Evolutionary conservation across 129 eudicot genomes (phyloP).

Genomic region (Arctium minus): DNA sequence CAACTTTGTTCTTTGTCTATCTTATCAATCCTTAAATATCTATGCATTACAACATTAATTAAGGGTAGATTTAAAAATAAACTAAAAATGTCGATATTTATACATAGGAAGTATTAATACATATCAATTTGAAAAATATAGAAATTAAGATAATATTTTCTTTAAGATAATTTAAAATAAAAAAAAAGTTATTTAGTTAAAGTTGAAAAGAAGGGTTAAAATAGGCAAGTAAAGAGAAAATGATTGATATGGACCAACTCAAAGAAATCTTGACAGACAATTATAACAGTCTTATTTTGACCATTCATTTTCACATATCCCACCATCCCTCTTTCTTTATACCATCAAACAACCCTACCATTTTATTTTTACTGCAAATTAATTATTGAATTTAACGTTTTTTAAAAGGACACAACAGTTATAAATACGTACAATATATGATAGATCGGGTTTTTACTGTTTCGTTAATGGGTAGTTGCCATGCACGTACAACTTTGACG

Average conservation of each 20-base stretch:
- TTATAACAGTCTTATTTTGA: conserved; percentile 18
- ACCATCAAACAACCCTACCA: neutral
- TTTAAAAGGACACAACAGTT: neutral
- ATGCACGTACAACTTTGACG: neutral
- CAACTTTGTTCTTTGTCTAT: too few relatives aligned
- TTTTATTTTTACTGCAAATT: neutral
- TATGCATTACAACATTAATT: too few relatives aligned
- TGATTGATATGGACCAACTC: conserved; percentile 23
- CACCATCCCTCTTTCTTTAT: conserved; percentile 2
- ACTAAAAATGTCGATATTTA: too few relatives aligned
- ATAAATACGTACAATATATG: neutral
- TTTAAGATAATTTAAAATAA: neutral
- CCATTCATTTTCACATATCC: conserved; percentile 8
- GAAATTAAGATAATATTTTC: neutral
- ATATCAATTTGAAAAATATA: neutral
- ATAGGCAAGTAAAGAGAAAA: neutral
- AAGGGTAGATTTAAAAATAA: too few relatives aligned
- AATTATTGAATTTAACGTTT: neutral
- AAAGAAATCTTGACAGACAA: conserved; percentile 21
- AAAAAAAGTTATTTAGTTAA: neutral
- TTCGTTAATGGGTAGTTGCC: neutral
- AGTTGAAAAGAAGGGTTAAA: neutral
- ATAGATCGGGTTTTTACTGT: neutral
- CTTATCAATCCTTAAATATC: too few relatives aligned
- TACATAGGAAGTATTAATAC: too few relatives aligned